These are phyloP conservation scores for Nannochloris sp. DNA, from an alignment of 139 green algal genomes.

Conservation along the genomic window DNA sequence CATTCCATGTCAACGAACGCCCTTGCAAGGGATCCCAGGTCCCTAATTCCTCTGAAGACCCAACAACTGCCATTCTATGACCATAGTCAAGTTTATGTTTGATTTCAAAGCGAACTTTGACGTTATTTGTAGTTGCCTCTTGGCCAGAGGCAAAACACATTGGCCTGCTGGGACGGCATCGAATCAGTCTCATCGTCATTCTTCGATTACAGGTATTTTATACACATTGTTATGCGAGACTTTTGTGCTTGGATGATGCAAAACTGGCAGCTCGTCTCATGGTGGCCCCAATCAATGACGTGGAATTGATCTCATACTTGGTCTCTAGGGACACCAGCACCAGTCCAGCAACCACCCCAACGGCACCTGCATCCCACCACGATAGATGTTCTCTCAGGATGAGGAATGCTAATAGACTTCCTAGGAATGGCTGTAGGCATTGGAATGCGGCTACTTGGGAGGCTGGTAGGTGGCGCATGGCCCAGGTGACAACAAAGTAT, in stretches of 20 bases:
- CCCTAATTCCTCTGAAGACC: slow-evolving; percentile 25
- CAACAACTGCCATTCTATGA: slow-evolving; percentile 29
- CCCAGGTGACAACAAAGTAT: slow-evolving; percentile 54
- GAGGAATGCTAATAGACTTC: slow-evolving; percentile 44
- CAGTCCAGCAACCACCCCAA: slow-evolving; percentile 48
- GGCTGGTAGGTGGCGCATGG: slow-evolving; percentile 43
- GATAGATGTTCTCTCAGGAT: slow-evolving; percentile 43
- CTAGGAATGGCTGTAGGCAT: slow-evolving; percentile 59
- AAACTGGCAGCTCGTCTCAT: not conserved
- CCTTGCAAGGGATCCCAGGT: slow-evolving; percentile 23
- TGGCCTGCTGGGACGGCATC: no score
- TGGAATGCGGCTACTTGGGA: slow-evolving; percentile 60
- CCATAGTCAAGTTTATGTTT: slow-evolving; percentile 21
- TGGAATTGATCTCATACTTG: not conserved
- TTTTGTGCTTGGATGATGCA: not conserved
- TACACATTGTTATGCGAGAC: not conserved
- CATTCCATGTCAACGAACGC: slow-evolving; percentile 35
- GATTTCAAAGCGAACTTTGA: not conserved
- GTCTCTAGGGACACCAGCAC: slow-evolving; percentile 25
- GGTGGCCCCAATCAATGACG: slow-evolving; percentile 1
- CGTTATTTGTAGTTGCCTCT: not conserved
- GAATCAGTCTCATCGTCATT: not conserved
- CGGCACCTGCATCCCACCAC: slow-evolving; percentile 47
- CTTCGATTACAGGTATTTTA: not conserved
- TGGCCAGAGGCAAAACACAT: not conserved